These are phyloP conservation scores for Aspergillus nomiae DNA, from an alignment of 2,329 filamentous ascomycete genomes.

Conservation along the genomic window DNA sequence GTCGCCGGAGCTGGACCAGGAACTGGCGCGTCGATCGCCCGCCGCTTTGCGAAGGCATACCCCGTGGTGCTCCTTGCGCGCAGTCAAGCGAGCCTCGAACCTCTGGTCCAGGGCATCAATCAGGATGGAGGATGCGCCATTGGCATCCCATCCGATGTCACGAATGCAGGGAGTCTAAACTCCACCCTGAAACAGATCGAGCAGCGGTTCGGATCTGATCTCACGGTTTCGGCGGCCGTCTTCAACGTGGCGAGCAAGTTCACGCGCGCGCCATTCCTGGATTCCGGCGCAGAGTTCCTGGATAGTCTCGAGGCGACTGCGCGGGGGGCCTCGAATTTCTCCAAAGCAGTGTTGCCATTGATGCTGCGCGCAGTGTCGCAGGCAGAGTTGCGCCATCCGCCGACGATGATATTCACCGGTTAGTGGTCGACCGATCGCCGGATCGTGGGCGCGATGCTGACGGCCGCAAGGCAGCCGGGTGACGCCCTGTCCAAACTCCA, in stretches of 20 bases:
- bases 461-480: too few species aligned
- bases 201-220: constrained; percentile 13
- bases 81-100: constrained; percentile 63
- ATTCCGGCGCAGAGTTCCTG: constrained; percentile 26
- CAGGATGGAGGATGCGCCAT: constrained; percentile 67
- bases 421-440: neutral
- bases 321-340: constrained; percentile 54
- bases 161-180: constrained; percentile 52
- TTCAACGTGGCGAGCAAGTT: constrained; percentile 54
- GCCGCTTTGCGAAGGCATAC: constrained; percentile 65
- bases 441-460: too few species aligned
- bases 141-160: constrained; percentile 68
- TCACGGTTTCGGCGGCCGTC: constrained; percentile 44
- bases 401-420: constrained; percentile 56
- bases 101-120: constrained; percentile 71
- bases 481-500: too few species aligned
- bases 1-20: constrained; percentile 25
- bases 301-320: constrained; percentile 26
- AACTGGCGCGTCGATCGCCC: constrained; percentile 42
- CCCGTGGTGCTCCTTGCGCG: constrained; percentile 76
- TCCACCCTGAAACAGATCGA: constrained; percentile 27
- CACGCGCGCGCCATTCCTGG: constrained; percentile 29
- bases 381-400: constrained; percentile 40
- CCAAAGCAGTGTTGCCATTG: constrained; percentile 49
- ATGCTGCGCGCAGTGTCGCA: constrained; percentile 46